Conservation (phyloP, 225 moss, liverwort and hornwort genomes). For the Thuidium tamariscinum region DNA sequence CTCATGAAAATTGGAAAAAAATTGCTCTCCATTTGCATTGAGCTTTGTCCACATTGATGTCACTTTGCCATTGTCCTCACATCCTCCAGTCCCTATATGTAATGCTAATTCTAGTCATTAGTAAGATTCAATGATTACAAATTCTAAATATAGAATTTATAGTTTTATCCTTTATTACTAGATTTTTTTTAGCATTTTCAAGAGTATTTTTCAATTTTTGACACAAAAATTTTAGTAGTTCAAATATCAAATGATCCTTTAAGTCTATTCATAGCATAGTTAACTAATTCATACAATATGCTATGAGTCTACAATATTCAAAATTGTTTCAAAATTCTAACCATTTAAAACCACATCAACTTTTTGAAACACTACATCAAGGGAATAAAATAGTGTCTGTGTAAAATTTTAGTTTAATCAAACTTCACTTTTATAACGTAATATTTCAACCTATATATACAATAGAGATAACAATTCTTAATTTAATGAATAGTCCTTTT, state of each 20-base stretch:
- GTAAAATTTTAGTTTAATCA: background rate
- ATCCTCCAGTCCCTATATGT: background rate
- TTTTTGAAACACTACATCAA: background rate
- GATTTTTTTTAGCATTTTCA: background rate
- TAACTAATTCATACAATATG: background rate
- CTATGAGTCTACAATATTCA: background rate
- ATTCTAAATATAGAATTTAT: background rate
- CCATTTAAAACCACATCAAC: fast-evolving
- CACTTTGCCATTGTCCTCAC: background rate
- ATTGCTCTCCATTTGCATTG: background rate
- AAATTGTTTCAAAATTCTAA: background rate
- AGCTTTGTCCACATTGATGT: background rate
- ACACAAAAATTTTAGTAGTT: background rate
- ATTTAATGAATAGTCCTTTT: background rate
- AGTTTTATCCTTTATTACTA: background rate
- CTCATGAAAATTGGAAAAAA: background rate
- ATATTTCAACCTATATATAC: background rate
- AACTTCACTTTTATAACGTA: background rate
- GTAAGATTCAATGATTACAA: background rate
- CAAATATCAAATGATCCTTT: background rate
- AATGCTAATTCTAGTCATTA: background rate
- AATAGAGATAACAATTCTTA: background rate
- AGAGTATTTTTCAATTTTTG: background rate
- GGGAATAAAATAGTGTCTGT: too few species aligned
- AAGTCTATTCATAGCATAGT: background rate